Conservation (phyloP, 1,284 basidiomycete genomes). For the Cryptococcus hybrid region DNA sequence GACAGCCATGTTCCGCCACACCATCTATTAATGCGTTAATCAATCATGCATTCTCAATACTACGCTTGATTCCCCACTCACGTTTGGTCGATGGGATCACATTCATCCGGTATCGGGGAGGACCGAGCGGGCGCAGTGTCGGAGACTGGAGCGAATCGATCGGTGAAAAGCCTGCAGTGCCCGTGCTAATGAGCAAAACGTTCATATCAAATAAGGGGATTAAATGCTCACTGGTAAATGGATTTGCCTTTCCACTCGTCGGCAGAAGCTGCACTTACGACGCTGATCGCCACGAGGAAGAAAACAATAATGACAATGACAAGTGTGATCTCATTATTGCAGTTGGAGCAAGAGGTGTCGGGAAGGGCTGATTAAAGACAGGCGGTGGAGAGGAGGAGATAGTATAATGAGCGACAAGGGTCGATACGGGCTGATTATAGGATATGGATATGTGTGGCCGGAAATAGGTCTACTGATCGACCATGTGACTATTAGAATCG, state of each 20-base stretch:
- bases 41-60: no score
- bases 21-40: constrained; percentile 55
- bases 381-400: no score
- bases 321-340: neutral
- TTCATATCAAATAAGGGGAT: neutral
- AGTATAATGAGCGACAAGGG: no score
- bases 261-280: constrained; percentile 28
- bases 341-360: neutral
- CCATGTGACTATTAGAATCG: no score
- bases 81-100: constrained; percentile 32
- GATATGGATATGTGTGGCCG: no score
- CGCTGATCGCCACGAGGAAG: neutral
- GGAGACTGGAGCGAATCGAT: constrained; percentile 64
- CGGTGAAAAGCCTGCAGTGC: constrained; percentile 62
- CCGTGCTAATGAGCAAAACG: neutral
- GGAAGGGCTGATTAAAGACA: no score
- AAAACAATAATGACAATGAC: neutral
- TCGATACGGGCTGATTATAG: no score
- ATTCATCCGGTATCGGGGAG: constrained; percentile 29
- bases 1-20: constrained; percentile 77
- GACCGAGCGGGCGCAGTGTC: constrained; percentile 56
- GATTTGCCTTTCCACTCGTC: constrained; percentile 47
- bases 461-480: no score
- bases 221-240: constrained; percentile 47
- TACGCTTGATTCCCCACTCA: constrained; percentile 1